A percentile compares a stretch with the other conserved stretches of the same genome.
Conservation (phyloP, 371 early-diverging fungal genomes). For the Rozella allomycis region DNA sequence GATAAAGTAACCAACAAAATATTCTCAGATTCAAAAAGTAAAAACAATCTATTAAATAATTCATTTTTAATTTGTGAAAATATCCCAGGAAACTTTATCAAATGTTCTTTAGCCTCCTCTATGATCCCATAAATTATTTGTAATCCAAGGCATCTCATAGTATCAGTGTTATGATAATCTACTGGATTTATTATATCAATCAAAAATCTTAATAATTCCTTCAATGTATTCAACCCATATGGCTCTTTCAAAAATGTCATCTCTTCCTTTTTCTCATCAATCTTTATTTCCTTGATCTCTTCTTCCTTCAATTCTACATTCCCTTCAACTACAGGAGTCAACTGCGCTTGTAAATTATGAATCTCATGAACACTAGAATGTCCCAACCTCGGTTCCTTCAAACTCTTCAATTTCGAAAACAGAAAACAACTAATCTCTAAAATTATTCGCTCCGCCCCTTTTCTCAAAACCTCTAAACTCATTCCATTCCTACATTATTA, state of each 20-base stretch:
- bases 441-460: conserved; percentile 61
- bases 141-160: no score
- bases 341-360: neutral
- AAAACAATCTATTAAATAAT: no score
- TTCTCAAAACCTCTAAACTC: conserved; percentile 41
- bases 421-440: no score
- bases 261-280: conserved; percentile 3
- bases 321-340: neutral
- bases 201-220: conserved; percentile 68
- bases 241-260: conserved; percentile 1
- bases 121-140: no score
- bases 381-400: no score
- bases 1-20: no score
- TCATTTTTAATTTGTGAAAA: no score
- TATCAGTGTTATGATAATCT: conserved; percentile 73
- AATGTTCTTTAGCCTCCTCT: no score
- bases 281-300: neutral
- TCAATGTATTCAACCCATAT: conserved; percentile 57
- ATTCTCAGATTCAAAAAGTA: no score
- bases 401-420: no score
- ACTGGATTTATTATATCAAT: conserved; percentile 71
- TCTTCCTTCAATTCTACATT: neutral
- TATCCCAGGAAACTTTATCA: no score
- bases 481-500: conserved; percentile 7
- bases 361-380: no score